Conservation (phyloP, 441 rosid species). For the Manihot esculenta region DNA sequence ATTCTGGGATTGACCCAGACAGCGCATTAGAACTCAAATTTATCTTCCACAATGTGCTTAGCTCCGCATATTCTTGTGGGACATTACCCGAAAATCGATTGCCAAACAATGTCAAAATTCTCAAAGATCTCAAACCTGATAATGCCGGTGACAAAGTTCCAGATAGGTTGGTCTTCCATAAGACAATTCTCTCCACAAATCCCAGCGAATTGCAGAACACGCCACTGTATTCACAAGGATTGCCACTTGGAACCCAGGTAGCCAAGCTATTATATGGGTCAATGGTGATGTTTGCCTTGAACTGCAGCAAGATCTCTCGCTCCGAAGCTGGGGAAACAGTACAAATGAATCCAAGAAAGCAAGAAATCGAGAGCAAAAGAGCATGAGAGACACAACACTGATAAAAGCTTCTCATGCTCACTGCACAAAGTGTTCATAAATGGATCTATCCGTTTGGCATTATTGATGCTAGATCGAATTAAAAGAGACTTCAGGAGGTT, state of each 20-base stretch:
- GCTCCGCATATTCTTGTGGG: conserved; percentile 63
- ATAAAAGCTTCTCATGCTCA: conserved; percentile 65
- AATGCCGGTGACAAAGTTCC: conserved; percentile 67
- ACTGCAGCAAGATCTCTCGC: conserved; percentile 76
- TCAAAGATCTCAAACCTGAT: conserved; percentile 65
- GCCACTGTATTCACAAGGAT: conserved; percentile 70
- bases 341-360: conserved; percentile 34
- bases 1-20: conserved; percentile 85
- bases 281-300: conserved; percentile 60
- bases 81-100: conserved; percentile 77
- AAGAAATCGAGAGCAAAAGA: conserved; percentile 36
- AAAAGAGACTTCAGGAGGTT: conserved; percentile 28
- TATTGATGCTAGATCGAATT: conserved; percentile 40
- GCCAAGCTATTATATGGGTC: conserved; percentile 69
- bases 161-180: conserved; percentile 80
- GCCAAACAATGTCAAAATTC: conserved; percentile 85
- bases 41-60: conserved; percentile 80
- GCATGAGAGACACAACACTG: conserved; percentile 40
- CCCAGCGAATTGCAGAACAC: conserved; percentile 71
- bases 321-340: conserved; percentile 53
- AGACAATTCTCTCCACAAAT: conserved; percentile 73
- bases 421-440: conserved; percentile 21
- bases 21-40: conserved; percentile 86
- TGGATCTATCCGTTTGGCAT: conserved; percentile 73
- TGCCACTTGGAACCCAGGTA: conserved; percentile 65